These are phyloP conservation scores for Mucor lusitanicus DNA, from an alignment of 371 early-diverging fungal genomes.

Conservation along the genomic window DNA sequence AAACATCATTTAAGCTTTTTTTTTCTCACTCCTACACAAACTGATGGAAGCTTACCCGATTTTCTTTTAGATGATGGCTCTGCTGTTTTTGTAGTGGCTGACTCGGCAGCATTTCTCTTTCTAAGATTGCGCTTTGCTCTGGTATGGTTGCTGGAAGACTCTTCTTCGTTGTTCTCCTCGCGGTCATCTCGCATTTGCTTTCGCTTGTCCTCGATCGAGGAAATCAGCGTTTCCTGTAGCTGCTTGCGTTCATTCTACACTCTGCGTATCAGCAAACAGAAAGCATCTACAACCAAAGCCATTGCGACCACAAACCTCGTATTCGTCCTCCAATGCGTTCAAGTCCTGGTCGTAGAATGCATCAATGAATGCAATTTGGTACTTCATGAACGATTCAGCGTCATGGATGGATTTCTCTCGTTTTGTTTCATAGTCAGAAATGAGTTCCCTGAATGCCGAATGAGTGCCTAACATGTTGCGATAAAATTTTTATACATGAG, in stretches of 20 bases:
- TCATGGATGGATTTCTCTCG: conserved; percentile 37
- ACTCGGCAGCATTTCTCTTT: conserved; percentile 14
- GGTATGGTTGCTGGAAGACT: background rate
- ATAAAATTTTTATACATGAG: background rate
- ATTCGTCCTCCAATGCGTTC: conserved; percentile 42
- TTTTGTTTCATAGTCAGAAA: conserved; percentile 42
- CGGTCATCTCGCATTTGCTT: conserved; percentile 39
- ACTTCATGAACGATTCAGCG: conserved; percentile 36
- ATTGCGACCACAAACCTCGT: conserved; percentile 31
- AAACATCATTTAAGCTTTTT: background rate
- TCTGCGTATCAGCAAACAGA: background rate
- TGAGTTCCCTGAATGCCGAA: conserved; percentile 39
- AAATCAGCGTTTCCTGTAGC: conserved; percentile 20
- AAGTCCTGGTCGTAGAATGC: conserved; percentile 32
- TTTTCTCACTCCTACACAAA: background rate
- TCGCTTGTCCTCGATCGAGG: conserved; percentile 39
- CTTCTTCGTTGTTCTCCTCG: conserved; percentile 20
- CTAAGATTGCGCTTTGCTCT: conserved; percentile 16
- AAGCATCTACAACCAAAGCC: too few species aligned
- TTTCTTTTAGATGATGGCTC: conserved; percentile 18
- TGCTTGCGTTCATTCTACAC: conserved; percentile 9
- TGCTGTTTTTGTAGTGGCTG: background rate
- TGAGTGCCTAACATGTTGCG: conserved; percentile 32
- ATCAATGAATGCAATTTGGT: conserved; percentile 37
- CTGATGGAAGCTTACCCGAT: conserved; percentile 5